Percentiles rank a stretch among this genome's conserved stretches.
Evolutionary conservation across 2,329 filamentous ascomycete genomes (phyloP).

Genomic region (Pyricularia grisea): DNA sequence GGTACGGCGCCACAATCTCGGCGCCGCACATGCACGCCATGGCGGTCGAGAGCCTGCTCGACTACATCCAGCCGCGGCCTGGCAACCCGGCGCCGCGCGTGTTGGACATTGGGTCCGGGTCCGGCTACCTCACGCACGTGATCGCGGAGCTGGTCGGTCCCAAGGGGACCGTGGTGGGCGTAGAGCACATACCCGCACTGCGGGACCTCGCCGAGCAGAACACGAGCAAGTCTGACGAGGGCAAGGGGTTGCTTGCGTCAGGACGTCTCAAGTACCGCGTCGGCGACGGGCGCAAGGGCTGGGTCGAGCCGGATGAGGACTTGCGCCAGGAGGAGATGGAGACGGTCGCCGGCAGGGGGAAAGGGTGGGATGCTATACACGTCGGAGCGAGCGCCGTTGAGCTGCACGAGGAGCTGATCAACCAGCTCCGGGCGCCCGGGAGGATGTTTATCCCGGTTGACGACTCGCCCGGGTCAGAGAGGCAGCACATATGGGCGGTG

Average conservation of each 20-base stretch:
- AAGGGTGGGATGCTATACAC: conserved; percentile 84
- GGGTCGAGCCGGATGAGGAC: conserved; percentile 29
- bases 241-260: conserved; percentile 47
- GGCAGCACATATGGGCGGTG: conserved; percentile 64
- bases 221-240: conserved; percentile 52
- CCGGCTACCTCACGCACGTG: conserved; percentile 80
- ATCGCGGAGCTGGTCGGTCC: conserved; percentile 65
- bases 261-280: conserved; percentile 64
- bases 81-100: conserved; percentile 35
- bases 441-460: conserved; percentile 73
- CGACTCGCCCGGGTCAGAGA: conserved; percentile 29
- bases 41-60: conserved; percentile 39
- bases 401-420: conserved; percentile 62
- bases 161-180: conserved; percentile 49
- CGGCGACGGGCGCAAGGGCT: conserved; percentile 65
- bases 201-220: conserved; percentile 54
- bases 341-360: conserved; percentile 36
- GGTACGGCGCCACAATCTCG: conserved; percentile 45
- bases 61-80: conserved; percentile 26
- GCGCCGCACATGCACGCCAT: conserved; percentile 54
- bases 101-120: conserved; percentile 67
- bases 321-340: conserved; percentile 27
- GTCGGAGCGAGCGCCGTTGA: conserved; percentile 78
- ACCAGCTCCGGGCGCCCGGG: conserved; percentile 72
- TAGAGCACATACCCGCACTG: conserved; percentile 64